Base-by-base conservation (phyloP, 768 basidiomycete species). In the Multifurca ochricompacta region DNA sequence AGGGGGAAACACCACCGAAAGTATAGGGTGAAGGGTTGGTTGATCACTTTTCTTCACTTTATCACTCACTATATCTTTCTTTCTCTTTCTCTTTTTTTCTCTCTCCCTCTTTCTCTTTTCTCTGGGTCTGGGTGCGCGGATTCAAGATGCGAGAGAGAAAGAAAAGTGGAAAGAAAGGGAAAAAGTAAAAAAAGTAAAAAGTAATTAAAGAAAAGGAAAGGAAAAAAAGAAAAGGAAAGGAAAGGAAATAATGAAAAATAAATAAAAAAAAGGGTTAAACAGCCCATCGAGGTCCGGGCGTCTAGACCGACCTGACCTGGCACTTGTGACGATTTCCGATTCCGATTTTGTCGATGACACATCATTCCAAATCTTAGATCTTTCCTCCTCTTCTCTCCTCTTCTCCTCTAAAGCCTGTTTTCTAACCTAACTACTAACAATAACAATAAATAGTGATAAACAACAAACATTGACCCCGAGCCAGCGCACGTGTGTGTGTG, bases 331-430 rank as follows among this genome's bases (percentile, higher is more conserved):
- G n/a, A n/a, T n/a, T n/a, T n/a, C n/a, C n/a, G n/a, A n/a, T n/a
- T n/a, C n/a, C n/a, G n/a, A n/a, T n/a, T n/a, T n/a, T n/a, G n/a
- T n/a, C n/a, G n/a, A 49, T 55, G 48, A 55, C 48, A 50, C 47
- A 55, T 28, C 32, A 55, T 28, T 23, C 8, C 43, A 2, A 3
- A 52, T 52, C 42, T 36, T 2, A 41, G 39, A 54, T 42, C 36
- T 9, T 2, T 10, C 6, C 6, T 25, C 32, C 1, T 21, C 19
- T 23, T 3, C 18, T 23, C n/a, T n/a, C n/a, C n/a, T n/a, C n/a
- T n/a, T n/a, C n/a, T 25, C 41, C 54, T 45, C 37, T 56, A 56
- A 56, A 56, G 54, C 43, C 54, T 56, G 42, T 56, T 55, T 50
- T 25, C 25, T 34, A n/a, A n/a, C n/a, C n/a, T n/a, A n/a, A n/a